phyloP scores from a whole-genome alignment of 2,329 filamentous ascomycete genomes.

The Ophiostoma ips region DNA sequence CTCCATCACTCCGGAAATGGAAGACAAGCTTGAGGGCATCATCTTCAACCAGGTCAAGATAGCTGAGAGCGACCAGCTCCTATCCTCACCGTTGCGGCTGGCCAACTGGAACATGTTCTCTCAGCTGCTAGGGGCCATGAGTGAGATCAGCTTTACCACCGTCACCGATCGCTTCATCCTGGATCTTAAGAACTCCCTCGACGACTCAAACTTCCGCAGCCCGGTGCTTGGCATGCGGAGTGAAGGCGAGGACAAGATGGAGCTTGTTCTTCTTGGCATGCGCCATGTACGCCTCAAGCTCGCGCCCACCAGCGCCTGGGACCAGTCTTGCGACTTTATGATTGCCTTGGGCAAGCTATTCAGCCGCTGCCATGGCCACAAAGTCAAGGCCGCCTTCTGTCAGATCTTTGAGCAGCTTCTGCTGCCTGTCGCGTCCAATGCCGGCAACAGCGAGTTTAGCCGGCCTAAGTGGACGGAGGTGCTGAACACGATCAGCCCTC shows the following conservation, averaged over 20 bases:
- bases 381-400: slow-evolving; percentile 88
- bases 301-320: slow-evolving; percentile 62
- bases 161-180: slow-evolving; percentile 70
- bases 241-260: slow-evolving; percentile 67
- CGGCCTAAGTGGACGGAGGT: slow-evolving; percentile 80
- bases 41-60: slow-evolving; percentile 93
- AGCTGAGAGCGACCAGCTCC: slow-evolving; percentile 68
- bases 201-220: slow-evolving; percentile 59
- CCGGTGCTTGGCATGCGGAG: slow-evolving; percentile 40
- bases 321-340: slow-evolving; percentile 80
- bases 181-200: slow-evolving; percentile 66
- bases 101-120: slow-evolving; percentile 95
- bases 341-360: slow-evolving; percentile 70
- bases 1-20: slow-evolving; percentile 79
- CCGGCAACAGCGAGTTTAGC: slow-evolving; percentile 60
- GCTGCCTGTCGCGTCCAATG: slow-evolving; percentile 72
- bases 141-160: slow-evolving; percentile 74
- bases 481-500: slow-evolving; percentile 61
- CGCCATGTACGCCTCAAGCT: slow-evolving; percentile 70
- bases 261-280: slow-evolving; percentile 82
- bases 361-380: slow-evolving; percentile 69
- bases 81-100: slow-evolving; percentile 66
- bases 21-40: slow-evolving; percentile 84
- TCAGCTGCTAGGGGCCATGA: slow-evolving; percentile 90
- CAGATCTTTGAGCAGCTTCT: slow-evolving; percentile 78